Evolutionary conservation across 108 stramenopile species (phyloP).

Genomic region (Nannochloropsis salina): DNA sequence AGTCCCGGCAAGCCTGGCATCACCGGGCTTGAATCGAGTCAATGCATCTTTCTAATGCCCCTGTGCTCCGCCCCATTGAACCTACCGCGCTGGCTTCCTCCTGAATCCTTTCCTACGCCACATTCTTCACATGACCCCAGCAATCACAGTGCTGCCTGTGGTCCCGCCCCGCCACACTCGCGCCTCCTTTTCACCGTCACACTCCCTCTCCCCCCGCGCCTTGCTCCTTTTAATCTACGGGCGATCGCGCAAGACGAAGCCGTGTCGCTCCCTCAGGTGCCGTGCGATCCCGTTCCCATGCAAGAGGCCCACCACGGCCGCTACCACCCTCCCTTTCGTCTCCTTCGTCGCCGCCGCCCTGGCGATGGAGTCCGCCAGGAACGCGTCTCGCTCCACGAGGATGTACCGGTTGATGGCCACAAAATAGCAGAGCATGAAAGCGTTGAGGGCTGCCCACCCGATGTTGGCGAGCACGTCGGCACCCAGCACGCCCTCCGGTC

Average conservation of each 20-base stretch:
- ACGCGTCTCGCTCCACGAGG: not conserved
- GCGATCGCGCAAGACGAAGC: not conserved
- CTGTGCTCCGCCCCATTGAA: no score
- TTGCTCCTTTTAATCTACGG: not conserved
- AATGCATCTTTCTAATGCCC: no score
- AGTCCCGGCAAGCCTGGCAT: no score
- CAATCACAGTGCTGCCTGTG: no score
- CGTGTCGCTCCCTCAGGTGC: slow-evolving; percentile 8
- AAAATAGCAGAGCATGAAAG: not conserved
- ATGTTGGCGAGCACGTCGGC: not conserved
- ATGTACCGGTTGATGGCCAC: not conserved
- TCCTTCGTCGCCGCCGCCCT: not conserved
- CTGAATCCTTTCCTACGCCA: no score
- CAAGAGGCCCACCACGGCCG: not conserved
- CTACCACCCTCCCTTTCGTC: not conserved
- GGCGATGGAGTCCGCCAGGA: not conserved
- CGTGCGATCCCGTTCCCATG: not conserved
- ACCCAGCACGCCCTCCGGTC: not conserved
- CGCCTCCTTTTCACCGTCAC: no score
- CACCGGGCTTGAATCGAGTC: no score
- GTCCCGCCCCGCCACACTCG: no score
- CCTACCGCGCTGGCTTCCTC: no score
- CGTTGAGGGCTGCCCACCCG: not conserved
- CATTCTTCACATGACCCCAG: no score
- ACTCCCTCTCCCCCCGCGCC: not conserved